Conservation (phyloP, 306 rosid species). For the Sicyos edulis region DNA sequence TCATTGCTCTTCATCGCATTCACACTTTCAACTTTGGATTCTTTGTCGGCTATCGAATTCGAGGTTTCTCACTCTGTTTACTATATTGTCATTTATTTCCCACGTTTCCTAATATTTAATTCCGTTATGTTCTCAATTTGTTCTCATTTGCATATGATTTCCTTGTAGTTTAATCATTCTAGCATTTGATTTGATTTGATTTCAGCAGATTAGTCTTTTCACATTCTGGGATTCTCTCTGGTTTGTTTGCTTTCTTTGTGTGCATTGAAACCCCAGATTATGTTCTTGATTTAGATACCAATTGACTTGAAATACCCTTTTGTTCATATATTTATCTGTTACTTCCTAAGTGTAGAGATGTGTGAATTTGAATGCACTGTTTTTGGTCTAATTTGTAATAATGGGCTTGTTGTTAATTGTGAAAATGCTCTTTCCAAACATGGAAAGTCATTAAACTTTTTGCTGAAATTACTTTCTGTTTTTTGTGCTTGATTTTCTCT, state of each 20-base stretch:
- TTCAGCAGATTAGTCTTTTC: neutral
- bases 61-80: constrained; percentile 8
- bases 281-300: too few species aligned
- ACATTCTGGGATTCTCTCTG: neutral
- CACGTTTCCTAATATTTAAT: neutral
- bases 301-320: neutral
- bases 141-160: neutral
- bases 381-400: neutral
- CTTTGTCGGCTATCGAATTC: neutral
- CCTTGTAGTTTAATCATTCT: neutral
- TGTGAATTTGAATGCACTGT: neutral
- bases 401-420: neutral
- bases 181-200: neutral
- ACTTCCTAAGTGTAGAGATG: neutral
- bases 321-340: neutral
- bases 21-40: neutral
- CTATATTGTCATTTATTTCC: neutral
- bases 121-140: too few species aligned
- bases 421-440: neutral
- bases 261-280: neutral
- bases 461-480: neutral
- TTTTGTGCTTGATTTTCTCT: neutral
- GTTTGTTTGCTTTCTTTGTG: neutral
- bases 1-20: neutral
- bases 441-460: neutral